phyloP scores from a whole-genome alignment of 371 early-diverging fungal species.

The Basidiobolus meristosporus region DNA sequence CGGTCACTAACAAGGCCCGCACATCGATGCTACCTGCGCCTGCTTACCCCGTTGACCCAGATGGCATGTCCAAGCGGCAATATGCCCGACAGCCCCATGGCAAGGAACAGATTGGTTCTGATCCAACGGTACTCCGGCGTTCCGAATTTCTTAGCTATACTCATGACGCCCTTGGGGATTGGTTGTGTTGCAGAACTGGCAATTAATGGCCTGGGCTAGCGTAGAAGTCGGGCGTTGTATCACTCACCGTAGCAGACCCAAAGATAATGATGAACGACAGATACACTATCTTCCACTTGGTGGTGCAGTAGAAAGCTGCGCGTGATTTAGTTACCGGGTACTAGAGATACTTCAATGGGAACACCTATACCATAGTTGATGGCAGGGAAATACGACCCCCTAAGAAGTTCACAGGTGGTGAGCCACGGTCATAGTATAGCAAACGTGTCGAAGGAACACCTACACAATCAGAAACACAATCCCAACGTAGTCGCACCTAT shows the following conservation, averaged over 20 bases:
- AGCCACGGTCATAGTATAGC: background rate
- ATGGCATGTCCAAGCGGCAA: constrained; percentile 57
- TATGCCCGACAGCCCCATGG: constrained; percentile 55
- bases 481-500: constrained; percentile 84
- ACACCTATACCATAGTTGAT: constrained; percentile 53
- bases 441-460: background rate
- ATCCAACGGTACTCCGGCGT: constrained; percentile 59
- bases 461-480: constrained; percentile 65
- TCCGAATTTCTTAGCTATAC: constrained; percentile 35
- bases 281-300: constrained; percentile 34
- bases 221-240: background rate
- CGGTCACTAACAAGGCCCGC: too few species aligned
- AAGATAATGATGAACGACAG: constrained; percentile 29
- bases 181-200: background rate
- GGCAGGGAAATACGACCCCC: constrained; percentile 54
- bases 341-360: too few species aligned
- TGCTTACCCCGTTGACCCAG: constrained; percentile 52
- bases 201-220: background rate
- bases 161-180: constrained; percentile 24
- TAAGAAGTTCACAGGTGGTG: background rate
- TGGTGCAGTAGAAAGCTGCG: constrained; percentile 47
- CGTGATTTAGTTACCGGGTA: constrained; percentile 12
- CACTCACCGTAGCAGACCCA: constrained; percentile 34
- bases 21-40: too few species aligned
- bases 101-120: constrained; percentile 59